These are phyloP conservation scores for Dacryopinax primogenitus DNA, from an alignment of 768 basidiomycete genomes.

Conservation along the genomic window DNA sequence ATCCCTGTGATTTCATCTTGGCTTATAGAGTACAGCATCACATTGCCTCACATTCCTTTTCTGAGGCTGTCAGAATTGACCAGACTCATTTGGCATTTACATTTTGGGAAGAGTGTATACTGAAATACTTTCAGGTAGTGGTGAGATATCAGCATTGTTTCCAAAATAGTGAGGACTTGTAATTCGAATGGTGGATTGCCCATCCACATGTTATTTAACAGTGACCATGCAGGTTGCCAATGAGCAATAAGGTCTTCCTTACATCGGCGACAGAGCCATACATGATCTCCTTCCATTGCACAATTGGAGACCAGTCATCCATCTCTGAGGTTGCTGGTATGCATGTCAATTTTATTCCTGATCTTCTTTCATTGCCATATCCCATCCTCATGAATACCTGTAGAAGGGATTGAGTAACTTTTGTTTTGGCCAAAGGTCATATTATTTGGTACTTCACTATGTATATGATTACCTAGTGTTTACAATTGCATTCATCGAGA, in stretches of 20 bases:
- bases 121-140: slow-evolving; percentile 27
- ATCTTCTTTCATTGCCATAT: no score
- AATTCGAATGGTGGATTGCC: slow-evolving; percentile 27
- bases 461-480: no score
- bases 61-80: slow-evolving; percentile 17
- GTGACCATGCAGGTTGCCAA: slow-evolving; percentile 11
- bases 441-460: no score
- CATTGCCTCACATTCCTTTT: slow-evolving; percentile 28
- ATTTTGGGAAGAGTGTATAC: slow-evolving; percentile 30
- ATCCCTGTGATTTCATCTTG: slow-evolving; percentile 24
- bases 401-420: no score
- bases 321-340: not conserved
- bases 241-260: not conserved
- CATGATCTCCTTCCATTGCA: not conserved
- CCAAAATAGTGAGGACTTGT: slow-evolving; percentile 26
- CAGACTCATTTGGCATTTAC: not conserved
- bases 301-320: not conserved
- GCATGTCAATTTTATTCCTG: no score
- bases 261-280: not conserved
- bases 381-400: no score
- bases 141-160: slow-evolving; percentile 28
- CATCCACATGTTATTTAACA: slow-evolving; percentile 34
- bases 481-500: no score
- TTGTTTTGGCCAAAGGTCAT: no score
- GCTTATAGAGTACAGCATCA: slow-evolving; percentile 26